Conservation (phyloP, 176 grass and related monocot genomes). For the Tillandsia leiboldiana region DNA sequence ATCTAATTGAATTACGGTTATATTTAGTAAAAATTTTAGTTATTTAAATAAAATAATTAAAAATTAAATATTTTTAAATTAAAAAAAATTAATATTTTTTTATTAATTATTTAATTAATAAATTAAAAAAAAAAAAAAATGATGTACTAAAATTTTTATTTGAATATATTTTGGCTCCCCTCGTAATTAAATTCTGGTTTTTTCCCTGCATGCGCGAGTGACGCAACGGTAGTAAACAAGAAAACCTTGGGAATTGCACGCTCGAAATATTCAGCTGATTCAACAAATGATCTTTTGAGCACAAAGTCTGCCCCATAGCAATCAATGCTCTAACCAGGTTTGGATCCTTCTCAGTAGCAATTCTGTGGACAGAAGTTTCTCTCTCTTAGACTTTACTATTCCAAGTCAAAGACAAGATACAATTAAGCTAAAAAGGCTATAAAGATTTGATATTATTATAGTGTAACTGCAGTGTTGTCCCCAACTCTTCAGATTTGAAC, state of each 20-base stretch:
- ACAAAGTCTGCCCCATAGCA: constrained; percentile 55
- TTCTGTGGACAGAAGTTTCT: constrained; percentile 29
- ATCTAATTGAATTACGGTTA: no score
- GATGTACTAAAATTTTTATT: no score
- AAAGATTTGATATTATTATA: not conserved
- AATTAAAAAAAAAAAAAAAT: no score
- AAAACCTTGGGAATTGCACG: constrained; percentile 63
- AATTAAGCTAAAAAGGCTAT: not conserved
- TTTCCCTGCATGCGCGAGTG: not conserved
- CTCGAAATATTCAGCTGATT: constrained; percentile 62
- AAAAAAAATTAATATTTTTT: no score
- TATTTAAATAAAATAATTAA: no score
- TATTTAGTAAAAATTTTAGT: no score
- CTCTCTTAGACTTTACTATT: not conserved
- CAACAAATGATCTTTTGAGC: constrained; percentile 47
- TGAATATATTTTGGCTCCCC: no score
- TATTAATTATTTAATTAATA: no score
- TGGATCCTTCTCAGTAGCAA: constrained; percentile 62
- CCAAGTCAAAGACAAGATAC: not conserved
- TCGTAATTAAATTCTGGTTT: no score
- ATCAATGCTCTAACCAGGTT: constrained; percentile 50
- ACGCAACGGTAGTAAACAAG: constrained; percentile 2
- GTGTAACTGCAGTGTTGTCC: no score
- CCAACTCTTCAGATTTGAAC: no score
- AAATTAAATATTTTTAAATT: no score